phyloP scores from a whole-genome alignment of 1,284 basidiomycete genomes.

The Puccinia hordei region DNA sequence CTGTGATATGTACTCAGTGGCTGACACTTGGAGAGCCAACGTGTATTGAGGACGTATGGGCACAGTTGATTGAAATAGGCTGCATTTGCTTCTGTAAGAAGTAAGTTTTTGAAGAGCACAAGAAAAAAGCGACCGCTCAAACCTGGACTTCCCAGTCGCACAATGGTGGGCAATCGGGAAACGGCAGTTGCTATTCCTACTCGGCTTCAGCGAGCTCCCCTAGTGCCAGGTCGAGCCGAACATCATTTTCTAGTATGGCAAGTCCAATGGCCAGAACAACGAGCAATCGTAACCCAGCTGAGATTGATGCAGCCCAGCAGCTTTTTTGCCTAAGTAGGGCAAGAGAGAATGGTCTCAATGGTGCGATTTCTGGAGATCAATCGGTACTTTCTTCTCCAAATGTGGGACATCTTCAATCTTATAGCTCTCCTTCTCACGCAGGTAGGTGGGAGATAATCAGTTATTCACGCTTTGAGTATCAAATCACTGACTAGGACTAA shows the following conservation, averaged over 20 bases:
- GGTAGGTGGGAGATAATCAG: too few species aligned
- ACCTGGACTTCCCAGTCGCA: constrained; percentile 37
- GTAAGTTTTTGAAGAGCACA: constrained; percentile 1
- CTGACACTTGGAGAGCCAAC: constrained; percentile 32
- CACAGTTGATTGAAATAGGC: constrained; percentile 40
- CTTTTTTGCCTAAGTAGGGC: constrained; percentile 27
- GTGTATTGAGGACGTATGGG: constrained; percentile 44
- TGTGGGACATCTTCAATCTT: too few species aligned
- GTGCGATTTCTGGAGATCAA: too few species aligned
- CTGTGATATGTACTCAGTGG: too few species aligned
- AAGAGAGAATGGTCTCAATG: too few species aligned
- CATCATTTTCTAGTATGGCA: constrained; percentile 7
- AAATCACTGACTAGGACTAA: too few species aligned
- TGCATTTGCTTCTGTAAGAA: constrained; percentile 24
- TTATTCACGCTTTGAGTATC: too few species aligned
- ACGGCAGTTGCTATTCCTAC: constrained; percentile 5
- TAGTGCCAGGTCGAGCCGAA: background rate
- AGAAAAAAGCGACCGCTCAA: constrained; percentile 41
- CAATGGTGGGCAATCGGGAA: background rate
- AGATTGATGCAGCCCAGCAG: constrained; percentile 37
- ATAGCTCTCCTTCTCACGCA: too few species aligned
- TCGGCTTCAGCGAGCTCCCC: constrained; percentile 4
- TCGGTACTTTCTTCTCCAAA: constrained; percentile 7
- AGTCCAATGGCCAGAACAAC: background rate
- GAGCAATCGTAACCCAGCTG: constrained; percentile 31